phyloP scores from a whole-genome alignment of 73 alveolate species.

The Paramecium primaurelia region DNA sequence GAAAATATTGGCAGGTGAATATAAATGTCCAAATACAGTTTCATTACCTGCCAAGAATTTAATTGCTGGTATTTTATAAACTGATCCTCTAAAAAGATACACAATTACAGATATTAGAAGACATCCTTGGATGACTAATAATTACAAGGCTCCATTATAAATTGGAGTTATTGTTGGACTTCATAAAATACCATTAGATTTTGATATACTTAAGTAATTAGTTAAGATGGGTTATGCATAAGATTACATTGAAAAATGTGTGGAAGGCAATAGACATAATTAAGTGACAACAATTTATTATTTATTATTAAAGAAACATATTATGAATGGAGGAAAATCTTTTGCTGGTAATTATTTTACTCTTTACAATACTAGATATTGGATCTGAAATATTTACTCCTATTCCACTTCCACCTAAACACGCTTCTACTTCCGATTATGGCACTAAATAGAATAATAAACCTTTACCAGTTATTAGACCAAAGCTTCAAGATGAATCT shows the following conservation, averaged over 20 bases:
- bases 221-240: constrained; percentile 70
- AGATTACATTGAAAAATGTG: constrained; percentile 74
- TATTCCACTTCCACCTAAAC: not conserved
- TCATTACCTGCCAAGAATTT: constrained; percentile 74
- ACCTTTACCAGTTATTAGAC: not conserved
- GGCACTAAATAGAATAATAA: not conserved
- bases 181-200: constrained; percentile 82
- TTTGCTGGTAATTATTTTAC: constrained; percentile 57
- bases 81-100: constrained; percentile 83
- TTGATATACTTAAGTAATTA: constrained; percentile 70
- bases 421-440: not conserved
- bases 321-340: constrained; percentile 79
- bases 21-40: constrained; percentile 67
- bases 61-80: constrained; percentile 71
- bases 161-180: constrained; percentile 82
- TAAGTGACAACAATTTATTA: constrained; percentile 90
- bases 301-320: constrained; percentile 78
- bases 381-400: not conserved
- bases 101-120: constrained; percentile 80
- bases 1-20: constrained; percentile 84
- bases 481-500: not conserved
- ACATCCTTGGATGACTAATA: constrained; percentile 73
- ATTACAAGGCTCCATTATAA: not conserved
- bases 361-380: not conserved
- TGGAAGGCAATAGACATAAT: constrained; percentile 91